Evolutionary conservation across 164 flowering plant species (phyloP), one percentile per base, ranked within the genome.

Genomic region (Kingdonia uniflora): DNA sequence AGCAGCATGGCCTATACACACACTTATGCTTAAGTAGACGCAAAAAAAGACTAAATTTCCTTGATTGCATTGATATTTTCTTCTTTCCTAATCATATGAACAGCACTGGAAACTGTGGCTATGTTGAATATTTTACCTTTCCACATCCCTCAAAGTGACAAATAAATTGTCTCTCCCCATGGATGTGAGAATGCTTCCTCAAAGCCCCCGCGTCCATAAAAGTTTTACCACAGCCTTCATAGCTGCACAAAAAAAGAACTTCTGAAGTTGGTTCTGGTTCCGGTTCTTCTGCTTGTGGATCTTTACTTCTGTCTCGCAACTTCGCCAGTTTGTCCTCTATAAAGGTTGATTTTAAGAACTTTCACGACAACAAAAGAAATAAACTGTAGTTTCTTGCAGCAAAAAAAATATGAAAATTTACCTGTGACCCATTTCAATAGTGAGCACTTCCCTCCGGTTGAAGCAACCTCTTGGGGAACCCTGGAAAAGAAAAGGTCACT

Each of bases 221-320:
- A 37, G 98, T 87, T 71, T 91, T 91, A 33, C 98, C 98, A 78
- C 98, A 91, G 37, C 96, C 96, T 59, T 85, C 98, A 65, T 76
- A 91, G 67, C 96, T 91, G 74, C 98, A 91, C 42, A 91, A 90
- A 67, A 85, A 91, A 59, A 91, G 88, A 68, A 91, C 90, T 75
- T 91, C 98, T 15, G 94, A 84, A n/a, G 81, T 84, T 29, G 96
- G 92, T 58, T 87, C 96, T 42, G 91, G 97, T 56, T 87, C 97
- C 14, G 80, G 84, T 49, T 87, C 95, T 41, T 72, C 80, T 17
- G 63, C 73, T 55, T 74, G 75, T 41, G 85, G 71, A 56, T 85
- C 90, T 63, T 79, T 79, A 25, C 67, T 65, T 56, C 76, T 87
- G 58, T 80, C 94, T 60, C 66, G 81, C 73, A 82, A 56, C 13